phyloP scores from a whole-genome alignment of 768 basidiomycete species.

The Omphalotus guepiniiformis region DNA sequence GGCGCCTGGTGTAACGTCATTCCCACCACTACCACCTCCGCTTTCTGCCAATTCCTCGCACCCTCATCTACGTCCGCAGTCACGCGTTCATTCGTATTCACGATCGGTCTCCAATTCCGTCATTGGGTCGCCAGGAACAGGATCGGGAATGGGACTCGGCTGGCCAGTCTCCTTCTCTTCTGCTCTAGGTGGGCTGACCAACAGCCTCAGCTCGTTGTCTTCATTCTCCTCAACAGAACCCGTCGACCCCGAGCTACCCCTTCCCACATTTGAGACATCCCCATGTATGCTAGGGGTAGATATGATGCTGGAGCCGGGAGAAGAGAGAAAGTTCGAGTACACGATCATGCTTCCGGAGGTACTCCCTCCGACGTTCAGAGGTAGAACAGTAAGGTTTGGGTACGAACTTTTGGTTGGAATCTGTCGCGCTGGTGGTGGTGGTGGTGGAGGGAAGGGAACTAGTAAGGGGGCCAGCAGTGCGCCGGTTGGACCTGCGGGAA shows the following conservation, averaged over 20 bases:
- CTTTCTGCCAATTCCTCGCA: constrained; percentile 16
- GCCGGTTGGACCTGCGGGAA: constrained; percentile 32
- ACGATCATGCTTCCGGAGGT: constrained; percentile 67
- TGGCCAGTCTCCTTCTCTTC: constrained; percentile 1
- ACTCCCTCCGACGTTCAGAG: constrained; percentile 88
- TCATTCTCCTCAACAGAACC: constrained; percentile 28
- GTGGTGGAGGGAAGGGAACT: too few species aligned
- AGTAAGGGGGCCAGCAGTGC: too few species aligned
- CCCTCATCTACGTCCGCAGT: neutral
- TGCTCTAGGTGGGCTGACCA: neutral
- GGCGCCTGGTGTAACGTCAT: neutral
- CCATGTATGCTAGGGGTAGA: constrained; percentile 91
- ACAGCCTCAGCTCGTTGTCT: too few species aligned
- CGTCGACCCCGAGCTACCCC: constrained; percentile 55
- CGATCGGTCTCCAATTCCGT: too few species aligned
- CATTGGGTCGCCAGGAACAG: too few species aligned
- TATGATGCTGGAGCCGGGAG: constrained; percentile 73
- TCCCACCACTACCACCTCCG: constrained; percentile 4
- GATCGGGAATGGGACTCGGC: constrained; percentile 3
- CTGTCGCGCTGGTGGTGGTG: constrained; percentile 53
- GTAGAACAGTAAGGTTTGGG: constrained; percentile 77
- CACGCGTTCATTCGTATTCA: neutral
- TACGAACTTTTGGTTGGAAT: constrained; percentile 91
- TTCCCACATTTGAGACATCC: constrained; percentile 85
- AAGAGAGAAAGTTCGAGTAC: constrained; percentile 77